Conservation (phyloP, 192 early-diverging fungal species). For the Gryganskiella cystojenkinii region DNA sequence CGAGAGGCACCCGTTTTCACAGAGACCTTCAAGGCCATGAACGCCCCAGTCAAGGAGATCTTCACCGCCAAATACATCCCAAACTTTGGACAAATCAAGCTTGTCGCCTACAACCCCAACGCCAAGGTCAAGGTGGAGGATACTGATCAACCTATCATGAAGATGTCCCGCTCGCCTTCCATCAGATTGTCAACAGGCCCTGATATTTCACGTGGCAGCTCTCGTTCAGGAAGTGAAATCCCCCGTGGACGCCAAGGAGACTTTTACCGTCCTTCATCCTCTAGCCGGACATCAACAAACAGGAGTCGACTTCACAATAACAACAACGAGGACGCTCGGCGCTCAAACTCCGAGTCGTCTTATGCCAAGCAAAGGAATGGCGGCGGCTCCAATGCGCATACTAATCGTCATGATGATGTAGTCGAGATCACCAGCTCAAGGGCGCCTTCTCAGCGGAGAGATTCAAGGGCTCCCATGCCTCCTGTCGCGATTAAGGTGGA, state of each 20-base stretch:
- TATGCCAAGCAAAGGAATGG: not conserved
- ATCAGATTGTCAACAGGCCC: not conserved
- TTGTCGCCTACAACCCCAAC: constrained; percentile 16
- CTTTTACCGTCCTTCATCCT: constrained; percentile 5
- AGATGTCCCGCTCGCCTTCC: not conserved
- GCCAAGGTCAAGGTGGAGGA: not conserved
- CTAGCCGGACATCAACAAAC: not conserved
- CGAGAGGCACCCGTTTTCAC: constrained; percentile 26
- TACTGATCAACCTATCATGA: not conserved
- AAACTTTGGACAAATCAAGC: constrained; percentile 5
- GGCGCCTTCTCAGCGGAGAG: not conserved
- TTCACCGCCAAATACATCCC: constrained; percentile 41
- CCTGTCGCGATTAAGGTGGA: constrained; percentile 6
- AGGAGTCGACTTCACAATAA: not conserved
- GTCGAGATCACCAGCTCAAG: not conserved
- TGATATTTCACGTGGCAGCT: not conserved
- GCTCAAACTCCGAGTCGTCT: too few species aligned
- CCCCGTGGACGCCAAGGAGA: not conserved
- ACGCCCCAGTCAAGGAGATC: constrained; percentile 36
- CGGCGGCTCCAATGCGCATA: not conserved
- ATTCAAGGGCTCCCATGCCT: too few species aligned
- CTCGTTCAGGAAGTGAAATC: not conserved
- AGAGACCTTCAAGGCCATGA: constrained; percentile 20
- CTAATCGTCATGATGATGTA: too few species aligned
- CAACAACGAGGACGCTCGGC: too few species aligned